phyloP scores from a whole-genome alignment of 306 rosid genomes.

The Malus domestica region DNA sequence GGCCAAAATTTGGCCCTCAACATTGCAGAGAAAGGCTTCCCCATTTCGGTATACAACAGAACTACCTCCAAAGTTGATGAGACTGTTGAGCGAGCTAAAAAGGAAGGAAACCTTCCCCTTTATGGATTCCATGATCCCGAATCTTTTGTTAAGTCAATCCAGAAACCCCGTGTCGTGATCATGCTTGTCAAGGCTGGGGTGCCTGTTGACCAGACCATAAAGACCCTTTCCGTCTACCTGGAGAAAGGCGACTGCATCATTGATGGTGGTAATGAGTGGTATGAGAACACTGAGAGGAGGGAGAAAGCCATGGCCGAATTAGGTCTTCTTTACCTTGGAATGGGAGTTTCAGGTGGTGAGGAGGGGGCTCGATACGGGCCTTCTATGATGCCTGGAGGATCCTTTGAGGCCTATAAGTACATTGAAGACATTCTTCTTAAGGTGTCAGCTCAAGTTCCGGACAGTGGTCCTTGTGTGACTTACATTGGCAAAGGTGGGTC shows the following conservation, averaged over 20 bases:
- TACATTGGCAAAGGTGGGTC: conserved; percentile 88
- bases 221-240: conserved; percentile 70
- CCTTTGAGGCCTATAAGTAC: conserved; percentile 70
- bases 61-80: conserved; percentile 87
- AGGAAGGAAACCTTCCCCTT: conserved; percentile 77
- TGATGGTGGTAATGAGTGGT: conserved; percentile 98
- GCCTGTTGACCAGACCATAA: conserved; percentile 90
- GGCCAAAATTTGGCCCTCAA: conserved; percentile 92
- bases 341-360: conserved; percentile 98
- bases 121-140: conserved; percentile 88
- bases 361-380: conserved; percentile 93
- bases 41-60: conserved; percentile 83
- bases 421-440: conserved; percentile 86
- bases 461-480: conserved; percentile 90
- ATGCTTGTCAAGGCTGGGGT: conserved; percentile 95
- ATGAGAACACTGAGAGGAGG: conserved; percentile 92
- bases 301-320: conserved; percentile 54
- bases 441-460: conserved; percentile 92
- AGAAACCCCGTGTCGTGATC: conserved; percentile 77
- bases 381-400: conserved; percentile 97
- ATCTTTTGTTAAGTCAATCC: conserved; percentile 72
- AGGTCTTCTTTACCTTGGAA: conserved; percentile 88
- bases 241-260: conserved; percentile 90
- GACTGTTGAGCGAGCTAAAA: conserved; percentile 74
- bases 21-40: conserved; percentile 94